These are phyloP conservation scores for Anisodus tanguticus DNA, from an alignment of 257 asterid genomes.

Conservation along the genomic window DNA sequence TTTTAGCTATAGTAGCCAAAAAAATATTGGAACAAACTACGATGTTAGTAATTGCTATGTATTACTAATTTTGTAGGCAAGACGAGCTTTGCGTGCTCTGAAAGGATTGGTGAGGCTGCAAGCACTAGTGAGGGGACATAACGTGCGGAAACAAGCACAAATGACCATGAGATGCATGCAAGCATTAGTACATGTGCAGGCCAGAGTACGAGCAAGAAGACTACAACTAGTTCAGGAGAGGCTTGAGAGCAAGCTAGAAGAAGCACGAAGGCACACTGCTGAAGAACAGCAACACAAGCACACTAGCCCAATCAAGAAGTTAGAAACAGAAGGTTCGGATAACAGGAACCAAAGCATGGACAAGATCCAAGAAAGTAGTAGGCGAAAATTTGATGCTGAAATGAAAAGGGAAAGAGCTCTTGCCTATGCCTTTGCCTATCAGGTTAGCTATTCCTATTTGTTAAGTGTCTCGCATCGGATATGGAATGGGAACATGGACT, in stretches of 20 bases:
- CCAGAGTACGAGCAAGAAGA: slow-evolving; percentile 77
- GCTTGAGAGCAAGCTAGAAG: slow-evolving; percentile 53
- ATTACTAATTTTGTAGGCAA: slow-evolving; percentile 53
- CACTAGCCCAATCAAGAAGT: slow-evolving; percentile 45
- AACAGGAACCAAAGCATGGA: slow-evolving; percentile 52
- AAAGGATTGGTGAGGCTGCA: slow-evolving; percentile 95
- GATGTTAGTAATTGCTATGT: not conserved
- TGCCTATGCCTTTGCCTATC: slow-evolving; percentile 73
- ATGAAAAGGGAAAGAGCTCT: slow-evolving; percentile 68
- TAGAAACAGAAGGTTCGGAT: slow-evolving; percentile 55
- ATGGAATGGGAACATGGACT: no score
- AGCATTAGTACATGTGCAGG: slow-evolving; percentile 89
- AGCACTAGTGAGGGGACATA: slow-evolving; percentile 90
- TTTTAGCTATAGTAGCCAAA: no score
- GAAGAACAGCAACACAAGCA: slow-evolving; percentile 25
- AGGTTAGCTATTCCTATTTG: slow-evolving; percentile 47
- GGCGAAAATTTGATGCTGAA: slow-evolving; percentile 60
- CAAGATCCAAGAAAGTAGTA: slow-evolving; percentile 49
- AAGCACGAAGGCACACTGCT: slow-evolving; percentile 40
- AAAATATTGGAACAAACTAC: no score
- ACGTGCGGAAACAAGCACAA: slow-evolving; percentile 88
- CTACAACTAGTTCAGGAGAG: slow-evolving; percentile 61
- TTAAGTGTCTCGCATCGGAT: no score
- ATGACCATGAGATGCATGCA: slow-evolving; percentile 99
- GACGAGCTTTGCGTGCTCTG: slow-evolving; percentile 84